phyloP scores from a whole-genome alignment of 1,284 basidiomycete species.

The Exobasidium rhododendri region DNA sequence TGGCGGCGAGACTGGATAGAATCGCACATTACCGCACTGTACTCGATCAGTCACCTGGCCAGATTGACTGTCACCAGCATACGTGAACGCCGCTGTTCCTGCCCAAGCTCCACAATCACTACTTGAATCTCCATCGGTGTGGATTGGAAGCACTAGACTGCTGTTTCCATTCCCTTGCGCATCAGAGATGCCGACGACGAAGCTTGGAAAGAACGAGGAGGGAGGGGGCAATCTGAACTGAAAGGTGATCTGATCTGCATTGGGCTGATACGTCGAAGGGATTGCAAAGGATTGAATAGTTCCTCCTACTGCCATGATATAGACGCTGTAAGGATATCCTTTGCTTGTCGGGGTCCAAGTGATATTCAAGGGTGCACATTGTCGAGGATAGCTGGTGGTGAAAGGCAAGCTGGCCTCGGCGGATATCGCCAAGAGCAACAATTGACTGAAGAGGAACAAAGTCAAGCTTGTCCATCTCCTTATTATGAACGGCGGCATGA shows the following conservation, averaged over 20 bases:
- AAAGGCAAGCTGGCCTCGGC: neutral
- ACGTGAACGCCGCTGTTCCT: conserved; percentile 24
- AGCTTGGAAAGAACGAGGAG: conserved; percentile 23
- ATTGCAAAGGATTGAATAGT: conserved; percentile 26
- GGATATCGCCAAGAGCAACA: neutral
- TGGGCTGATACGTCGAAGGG: conserved; percentile 30
- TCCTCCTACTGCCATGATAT: conserved; percentile 19
- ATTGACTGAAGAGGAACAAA: neutral
- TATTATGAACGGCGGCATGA: no score
- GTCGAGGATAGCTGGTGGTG: conserved; percentile 14
- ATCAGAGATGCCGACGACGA: conserved; percentile 28
- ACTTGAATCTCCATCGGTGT: conserved; percentile 15
- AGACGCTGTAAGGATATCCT: conserved; percentile 36
- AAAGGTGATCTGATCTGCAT: conserved; percentile 28
- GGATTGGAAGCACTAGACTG: conserved; percentile 21
- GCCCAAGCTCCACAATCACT: conserved; percentile 27
- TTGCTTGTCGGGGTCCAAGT: conserved; percentile 24
- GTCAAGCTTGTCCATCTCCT: neutral
- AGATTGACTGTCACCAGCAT: conserved; percentile 27
- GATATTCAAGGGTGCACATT: conserved; percentile 40
- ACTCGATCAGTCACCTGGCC: conserved; percentile 19
- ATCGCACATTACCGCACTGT: conserved; percentile 31
- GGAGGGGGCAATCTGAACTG: conserved; percentile 32
- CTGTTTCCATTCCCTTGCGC: conserved; percentile 34
- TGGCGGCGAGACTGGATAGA: conserved; percentile 30